phyloP scores from a whole-genome alignment of 2,329 filamentous ascomycete genomes.

The Epichloe coenophiala region DNA sequence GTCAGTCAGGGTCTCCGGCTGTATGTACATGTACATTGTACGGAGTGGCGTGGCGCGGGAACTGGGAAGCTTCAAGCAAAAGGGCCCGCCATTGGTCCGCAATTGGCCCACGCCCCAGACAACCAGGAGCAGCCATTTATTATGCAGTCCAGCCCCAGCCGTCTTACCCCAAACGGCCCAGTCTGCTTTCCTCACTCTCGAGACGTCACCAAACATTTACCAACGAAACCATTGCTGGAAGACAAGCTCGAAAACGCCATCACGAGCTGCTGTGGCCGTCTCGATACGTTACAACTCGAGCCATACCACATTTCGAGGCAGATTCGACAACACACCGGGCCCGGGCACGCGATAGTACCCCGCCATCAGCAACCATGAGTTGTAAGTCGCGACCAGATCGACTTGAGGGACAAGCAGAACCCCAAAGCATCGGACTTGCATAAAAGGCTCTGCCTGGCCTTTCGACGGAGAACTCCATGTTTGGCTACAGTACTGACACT shows the following conservation, averaged over 20 bases:
- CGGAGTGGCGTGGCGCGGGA: no score
- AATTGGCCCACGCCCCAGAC: not conserved
- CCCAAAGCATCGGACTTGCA: not conserved
- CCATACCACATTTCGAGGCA: not conserved
- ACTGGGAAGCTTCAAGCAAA: no score
- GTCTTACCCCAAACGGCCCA: not conserved
- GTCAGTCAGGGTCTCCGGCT: no score
- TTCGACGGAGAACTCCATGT: not conserved
- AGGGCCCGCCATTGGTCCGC: no score
- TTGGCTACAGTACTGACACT: not conserved
- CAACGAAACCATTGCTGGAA: not conserved
- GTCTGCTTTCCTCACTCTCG: not conserved
- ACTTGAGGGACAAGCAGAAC: not conserved
- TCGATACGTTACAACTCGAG: not conserved
- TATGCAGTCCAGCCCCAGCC: not conserved
- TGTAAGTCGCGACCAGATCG: conserved; percentile 14
- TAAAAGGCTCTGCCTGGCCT: not conserved
- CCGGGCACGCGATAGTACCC: conserved; percentile 10
- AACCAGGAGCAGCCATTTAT: not conserved
- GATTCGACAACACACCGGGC: not conserved
- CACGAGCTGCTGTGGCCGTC: not conserved
- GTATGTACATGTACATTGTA: no score
- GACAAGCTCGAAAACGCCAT: not conserved
- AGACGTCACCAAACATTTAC: not conserved
- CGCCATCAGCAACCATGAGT: conserved; percentile 18